Conservation (phyloP, 2,329 filamentous ascomycete species). For the Hymenoscyphus infarciens region DNA sequence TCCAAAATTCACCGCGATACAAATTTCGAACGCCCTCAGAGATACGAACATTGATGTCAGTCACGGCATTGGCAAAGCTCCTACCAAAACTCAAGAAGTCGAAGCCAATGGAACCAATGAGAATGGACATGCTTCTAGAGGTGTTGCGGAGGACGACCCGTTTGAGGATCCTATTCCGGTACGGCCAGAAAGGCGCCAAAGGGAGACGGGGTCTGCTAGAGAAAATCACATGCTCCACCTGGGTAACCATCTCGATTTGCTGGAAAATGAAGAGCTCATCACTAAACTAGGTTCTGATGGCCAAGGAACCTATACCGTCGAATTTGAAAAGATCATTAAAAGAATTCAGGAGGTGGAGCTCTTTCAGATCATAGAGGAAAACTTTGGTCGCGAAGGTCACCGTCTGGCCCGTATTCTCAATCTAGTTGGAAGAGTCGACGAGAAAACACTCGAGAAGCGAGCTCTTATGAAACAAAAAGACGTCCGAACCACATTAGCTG, state of each 20-base stretch:
- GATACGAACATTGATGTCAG: constrained; percentile 51
- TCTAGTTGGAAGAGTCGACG: constrained; percentile 88
- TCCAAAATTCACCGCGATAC: constrained; percentile 48
- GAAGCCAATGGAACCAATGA: constrained; percentile 20
- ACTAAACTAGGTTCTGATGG: constrained; percentile 61
- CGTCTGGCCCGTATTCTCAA: constrained; percentile 82
- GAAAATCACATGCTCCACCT: constrained; percentile 54
- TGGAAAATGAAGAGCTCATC: constrained; percentile 66
- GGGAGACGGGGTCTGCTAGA: constrained; percentile 7
- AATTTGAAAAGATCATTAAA: constrained; percentile 71
- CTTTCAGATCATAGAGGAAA: constrained; percentile 74
- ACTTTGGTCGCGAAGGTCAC: constrained; percentile 71
- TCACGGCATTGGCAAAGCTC: constrained; percentile 53
- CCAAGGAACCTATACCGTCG: constrained; percentile 75
- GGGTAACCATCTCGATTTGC: constrained; percentile 68
- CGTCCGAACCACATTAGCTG: constrained; percentile 77
- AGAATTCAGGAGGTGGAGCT: constrained; percentile 73
- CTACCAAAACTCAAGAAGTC: constrained; percentile 45
- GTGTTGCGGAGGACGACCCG: constrained; percentile 18
- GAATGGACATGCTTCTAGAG: constrained; percentile 13
- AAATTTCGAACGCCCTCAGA: constrained; percentile 52
- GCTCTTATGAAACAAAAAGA: constrained; percentile 83
- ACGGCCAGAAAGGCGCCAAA: constrained; percentile 13
- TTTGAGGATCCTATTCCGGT: constrained; percentile 17
- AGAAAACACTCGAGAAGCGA: constrained; percentile 78